Evolutionary conservation across 75 land plant genomes (phyloP).

Genomic region (Larix kaempferi): DNA sequence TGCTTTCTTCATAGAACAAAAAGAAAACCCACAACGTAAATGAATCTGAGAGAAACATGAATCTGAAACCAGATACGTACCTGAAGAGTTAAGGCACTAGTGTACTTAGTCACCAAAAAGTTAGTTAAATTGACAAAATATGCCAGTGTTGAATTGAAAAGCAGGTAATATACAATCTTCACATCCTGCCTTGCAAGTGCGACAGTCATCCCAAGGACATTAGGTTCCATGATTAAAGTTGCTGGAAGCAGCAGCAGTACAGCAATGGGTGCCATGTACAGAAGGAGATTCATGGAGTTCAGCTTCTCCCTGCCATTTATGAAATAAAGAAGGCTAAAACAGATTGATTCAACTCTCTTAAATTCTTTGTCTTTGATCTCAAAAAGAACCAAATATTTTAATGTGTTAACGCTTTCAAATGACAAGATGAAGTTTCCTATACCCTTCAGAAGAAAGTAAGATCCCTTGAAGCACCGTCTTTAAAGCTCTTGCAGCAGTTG

Average conservation of each 20-base stretch:
- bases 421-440: conserved; percentile 4
- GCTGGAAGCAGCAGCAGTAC: conserved; percentile 72
- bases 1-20: background rate
- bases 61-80: conserved; percentile 14
- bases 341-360: background rate
- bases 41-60: background rate
- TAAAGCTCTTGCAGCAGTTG: conserved; percentile 88
- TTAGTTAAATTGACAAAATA: conserved; percentile 71
- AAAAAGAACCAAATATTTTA: background rate
- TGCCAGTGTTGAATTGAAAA: conserved; percentile 66
- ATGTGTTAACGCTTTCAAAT: background rate
- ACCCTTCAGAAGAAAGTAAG: conserved; percentile 86
- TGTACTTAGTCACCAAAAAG: conserved; percentile 69
- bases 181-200: conserved; percentile 42
- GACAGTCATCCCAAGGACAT: conserved; percentile 45
- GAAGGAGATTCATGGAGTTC: conserved; percentile 86
- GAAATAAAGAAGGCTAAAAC: background rate
- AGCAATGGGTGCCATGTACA: conserved; percentile 91
- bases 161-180: conserved; percentile 43
- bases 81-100: conserved; percentile 71
- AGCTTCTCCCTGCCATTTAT: conserved; percentile 71
- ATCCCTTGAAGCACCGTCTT: conserved; percentile 93
- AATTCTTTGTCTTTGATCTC: background rate
- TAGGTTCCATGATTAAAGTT: conserved; percentile 69
- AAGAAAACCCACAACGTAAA: background rate